Evolutionary conservation across 805 yeast species (phyloP).

Genomic region (Saccharomycopsis javanensis): DNA sequence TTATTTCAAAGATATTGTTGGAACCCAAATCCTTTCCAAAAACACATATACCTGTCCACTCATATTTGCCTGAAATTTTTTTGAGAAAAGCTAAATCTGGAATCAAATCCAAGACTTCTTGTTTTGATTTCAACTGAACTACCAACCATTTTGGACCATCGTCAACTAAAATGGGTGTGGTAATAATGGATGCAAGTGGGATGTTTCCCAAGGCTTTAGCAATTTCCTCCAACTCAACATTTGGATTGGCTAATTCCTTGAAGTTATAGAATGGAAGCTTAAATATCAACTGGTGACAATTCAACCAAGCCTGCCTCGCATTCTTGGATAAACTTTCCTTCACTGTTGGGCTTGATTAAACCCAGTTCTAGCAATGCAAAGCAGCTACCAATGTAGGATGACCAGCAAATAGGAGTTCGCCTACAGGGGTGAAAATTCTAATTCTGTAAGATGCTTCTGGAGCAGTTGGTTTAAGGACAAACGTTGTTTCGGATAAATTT

Average conservation of each 20-base stretch:
- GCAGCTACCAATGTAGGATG: constrained; percentile 46
- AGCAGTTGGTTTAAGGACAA: constrained; percentile 34
- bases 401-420: constrained; percentile 53
- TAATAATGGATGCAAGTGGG: background rate
- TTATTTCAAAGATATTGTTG: constrained; percentile 25
- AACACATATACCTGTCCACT: constrained; percentile 30
- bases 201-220: background rate
- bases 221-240: background rate
- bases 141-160: constrained; percentile 30
- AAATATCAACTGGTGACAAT: constrained; percentile 22
- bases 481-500: constrained; percentile 50
- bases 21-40: constrained; percentile 26
- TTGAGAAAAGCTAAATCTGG: constrained; percentile 27
- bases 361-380: background rate
- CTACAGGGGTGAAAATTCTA: constrained; percentile 38
- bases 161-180: background rate
- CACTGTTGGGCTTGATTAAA: constrained; percentile 17
- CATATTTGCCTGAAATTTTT: constrained; percentile 19
- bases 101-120: constrained; percentile 26
- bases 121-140: constrained; percentile 26
- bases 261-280: background rate
- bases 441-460: constrained; percentile 37
- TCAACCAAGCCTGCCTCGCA: constrained; percentile 37
- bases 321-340: constrained; percentile 31
- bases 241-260: background rate